Conservation (phyloP, 2,329 filamentous ascomycete genomes). For the Coniella lustricola region DNA sequence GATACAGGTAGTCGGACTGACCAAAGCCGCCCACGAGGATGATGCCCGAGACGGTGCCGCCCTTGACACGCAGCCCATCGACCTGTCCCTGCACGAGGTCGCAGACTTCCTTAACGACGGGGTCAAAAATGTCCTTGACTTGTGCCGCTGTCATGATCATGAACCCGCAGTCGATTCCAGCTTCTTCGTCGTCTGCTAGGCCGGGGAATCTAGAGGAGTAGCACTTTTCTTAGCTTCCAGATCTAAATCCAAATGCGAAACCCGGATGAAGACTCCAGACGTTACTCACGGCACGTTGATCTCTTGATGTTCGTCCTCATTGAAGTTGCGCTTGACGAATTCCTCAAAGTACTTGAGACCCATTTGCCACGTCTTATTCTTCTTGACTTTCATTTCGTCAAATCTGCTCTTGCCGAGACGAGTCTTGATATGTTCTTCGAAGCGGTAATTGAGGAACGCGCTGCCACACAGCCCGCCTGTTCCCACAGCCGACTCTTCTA, state of each 20-base stretch:
- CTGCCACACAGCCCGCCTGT: conserved; percentile 73
- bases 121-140: conserved; percentile 68
- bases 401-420: conserved; percentile 62
- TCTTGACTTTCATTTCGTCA: conserved; percentile 69
- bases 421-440: conserved; percentile 66
- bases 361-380: conserved; percentile 74
- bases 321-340: conserved; percentile 78
- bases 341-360: conserved; percentile 75
- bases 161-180: conserved; percentile 69
- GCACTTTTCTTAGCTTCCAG: background rate
- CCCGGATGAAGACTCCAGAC: too few species aligned
- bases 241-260: too few species aligned
- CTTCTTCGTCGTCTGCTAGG: conserved; percentile 67
- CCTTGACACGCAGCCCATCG: conserved; percentile 52
- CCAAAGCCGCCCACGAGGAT: conserved; percentile 78
- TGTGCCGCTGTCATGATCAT: conserved; percentile 63
- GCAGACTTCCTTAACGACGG: conserved; percentile 64
- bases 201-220: conserved; percentile 55
- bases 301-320: conserved; percentile 69
- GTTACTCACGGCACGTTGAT: conserved; percentile 62
- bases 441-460: conserved; percentile 72
- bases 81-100: conserved; percentile 64
- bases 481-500: conserved; percentile 74
- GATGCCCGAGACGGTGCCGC: conserved; percentile 63
- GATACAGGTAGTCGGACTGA: conserved; percentile 70